These are phyloP conservation scores for Pythium myriotylum DNA, from an alignment of 352 stramenopile genomes.

Conservation along the genomic window DNA sequence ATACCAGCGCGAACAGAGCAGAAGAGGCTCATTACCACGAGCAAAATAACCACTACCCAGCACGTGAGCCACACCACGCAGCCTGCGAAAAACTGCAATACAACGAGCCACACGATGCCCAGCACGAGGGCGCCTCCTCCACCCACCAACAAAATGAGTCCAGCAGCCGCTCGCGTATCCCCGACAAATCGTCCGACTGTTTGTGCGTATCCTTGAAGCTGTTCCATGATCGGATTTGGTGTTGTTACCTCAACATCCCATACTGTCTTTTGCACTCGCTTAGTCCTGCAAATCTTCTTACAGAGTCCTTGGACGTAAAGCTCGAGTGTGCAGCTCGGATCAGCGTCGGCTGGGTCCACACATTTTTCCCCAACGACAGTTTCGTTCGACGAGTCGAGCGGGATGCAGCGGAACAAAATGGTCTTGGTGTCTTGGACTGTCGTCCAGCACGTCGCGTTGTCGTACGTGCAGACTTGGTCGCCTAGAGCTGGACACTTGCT, in stretches of 20 bases:
- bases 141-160: slow-evolving; percentile 58
- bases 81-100: slow-evolving; percentile 78
- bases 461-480: slow-evolving; percentile 70
- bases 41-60: slow-evolving; percentile 55
- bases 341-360: slow-evolving; percentile 56
- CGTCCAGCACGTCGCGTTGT: slow-evolving; percentile 66
- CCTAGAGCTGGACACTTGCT: slow-evolving; percentile 49
- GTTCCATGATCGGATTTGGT: slow-evolving; percentile 63
- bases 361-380: slow-evolving; percentile 61
- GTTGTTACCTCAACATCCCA: slow-evolving; percentile 58
- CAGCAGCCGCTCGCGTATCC: slow-evolving; percentile 69
- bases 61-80: slow-evolving; percentile 85
- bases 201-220: slow-evolving; percentile 65
- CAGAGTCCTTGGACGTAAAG: slow-evolving; percentile 40
- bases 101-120: slow-evolving; percentile 68
- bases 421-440: slow-evolving; percentile 50
- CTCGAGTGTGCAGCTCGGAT: slow-evolving; percentile 53
- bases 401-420: slow-evolving; percentile 78
- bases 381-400: slow-evolving; percentile 62
- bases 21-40: slow-evolving; percentile 75
- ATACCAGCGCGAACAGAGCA: slow-evolving; percentile 72
- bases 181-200: slow-evolving; percentile 70
- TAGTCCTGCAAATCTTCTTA: slow-evolving; percentile 55
- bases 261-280: slow-evolving; percentile 68
- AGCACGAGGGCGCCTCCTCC: slow-evolving; percentile 55